Evolutionary conservation across 371 early-diverging fungal species (phyloP), one percentile per base, ranked within the genome.

Genomic region (Haplosporangium sp.): DNA sequence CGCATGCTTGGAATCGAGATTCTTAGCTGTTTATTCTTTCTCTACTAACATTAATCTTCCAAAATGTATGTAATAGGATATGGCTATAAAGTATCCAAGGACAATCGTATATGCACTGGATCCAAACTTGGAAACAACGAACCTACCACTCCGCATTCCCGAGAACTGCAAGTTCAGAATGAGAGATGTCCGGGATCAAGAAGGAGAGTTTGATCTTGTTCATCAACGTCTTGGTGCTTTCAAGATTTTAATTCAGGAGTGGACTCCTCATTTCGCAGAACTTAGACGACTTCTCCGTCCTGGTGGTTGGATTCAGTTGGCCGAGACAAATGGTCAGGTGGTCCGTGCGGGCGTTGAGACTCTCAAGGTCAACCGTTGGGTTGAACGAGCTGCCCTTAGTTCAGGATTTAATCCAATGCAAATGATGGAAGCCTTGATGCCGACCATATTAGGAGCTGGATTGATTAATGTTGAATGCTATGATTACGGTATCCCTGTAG

Each of bases 231-330:
- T 78, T 17, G 79, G 74, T 1, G 79, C 79, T 6, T 79, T 74
- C 65, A 69, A 71, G 65, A 74, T 57, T 5, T 71, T 52, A 17
- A 67, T 79, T 47, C 47, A 58, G 38, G 79, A 73, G 45, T 79
- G 79, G 79, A 73, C 74, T 0, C 74, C 79, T 2, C 79, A 79
- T 48, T 79, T 79, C 53, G 79, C 79, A 63, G 79, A 79, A 37
- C 53, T 79, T 6, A 65, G 74, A 3, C 44, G 79, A n/a, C 45
- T 79, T 39, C 70, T 68, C 0, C 70, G 73, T 3, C 63, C 74
- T 1, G 79, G 79, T 9, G 79, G 79, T 10, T 78, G 79, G 79
- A 74, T 78, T 57, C 79, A 78, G 20, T 27, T 78, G 56, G 79
- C 79, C 53, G 79, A 78, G 45, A 67, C 63, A 15, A 74, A 73